These are phyloP conservation scores for Leccinum broughii DNA, from an alignment of 768 basidiomycete species.

Conservation along the genomic window DNA sequence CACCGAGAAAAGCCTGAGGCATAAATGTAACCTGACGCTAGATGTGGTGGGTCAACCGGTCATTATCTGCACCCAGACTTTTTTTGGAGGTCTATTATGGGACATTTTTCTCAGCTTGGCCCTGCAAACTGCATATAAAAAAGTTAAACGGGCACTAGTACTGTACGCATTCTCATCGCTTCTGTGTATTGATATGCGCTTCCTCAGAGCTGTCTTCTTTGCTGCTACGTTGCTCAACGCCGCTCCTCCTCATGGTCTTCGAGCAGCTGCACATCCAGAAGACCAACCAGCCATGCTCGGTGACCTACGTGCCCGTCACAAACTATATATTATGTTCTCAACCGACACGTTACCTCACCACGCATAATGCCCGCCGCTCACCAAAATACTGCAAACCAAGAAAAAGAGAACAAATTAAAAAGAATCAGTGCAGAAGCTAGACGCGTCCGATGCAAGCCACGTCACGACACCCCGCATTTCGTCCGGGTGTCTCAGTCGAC, in stretches of 20 bases:
- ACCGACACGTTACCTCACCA: conserved; percentile 20
- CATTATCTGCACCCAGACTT: not conserved
- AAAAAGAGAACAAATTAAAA: not conserved
- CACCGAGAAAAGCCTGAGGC: not conserved
- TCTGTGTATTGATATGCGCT: not conserved
- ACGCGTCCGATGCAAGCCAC: conserved; percentile 76
- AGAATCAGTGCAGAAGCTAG: conserved; percentile 65
- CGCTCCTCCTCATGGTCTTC: no score
- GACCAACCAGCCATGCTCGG: no score
- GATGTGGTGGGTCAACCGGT: no score
- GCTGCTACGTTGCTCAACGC: no score
- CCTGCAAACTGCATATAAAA: not conserved
- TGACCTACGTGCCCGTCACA: no score
- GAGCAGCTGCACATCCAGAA: no score
- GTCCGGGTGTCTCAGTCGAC: conserved; percentile 68
- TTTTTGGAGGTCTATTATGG: not conserved
- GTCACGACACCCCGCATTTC: conserved; percentile 69
- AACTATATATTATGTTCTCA: not conserved
- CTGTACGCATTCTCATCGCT: not conserved
- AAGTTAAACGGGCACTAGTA: not conserved
- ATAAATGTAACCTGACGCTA: no score
- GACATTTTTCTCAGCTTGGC: not conserved
- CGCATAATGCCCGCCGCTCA: conserved; percentile 33
- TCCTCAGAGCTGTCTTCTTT: not conserved
- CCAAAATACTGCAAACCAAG: conserved; percentile 24